Base-by-base conservation (phyloP, 305 asterid genomes). In the Euphrasia arctica region DNA sequence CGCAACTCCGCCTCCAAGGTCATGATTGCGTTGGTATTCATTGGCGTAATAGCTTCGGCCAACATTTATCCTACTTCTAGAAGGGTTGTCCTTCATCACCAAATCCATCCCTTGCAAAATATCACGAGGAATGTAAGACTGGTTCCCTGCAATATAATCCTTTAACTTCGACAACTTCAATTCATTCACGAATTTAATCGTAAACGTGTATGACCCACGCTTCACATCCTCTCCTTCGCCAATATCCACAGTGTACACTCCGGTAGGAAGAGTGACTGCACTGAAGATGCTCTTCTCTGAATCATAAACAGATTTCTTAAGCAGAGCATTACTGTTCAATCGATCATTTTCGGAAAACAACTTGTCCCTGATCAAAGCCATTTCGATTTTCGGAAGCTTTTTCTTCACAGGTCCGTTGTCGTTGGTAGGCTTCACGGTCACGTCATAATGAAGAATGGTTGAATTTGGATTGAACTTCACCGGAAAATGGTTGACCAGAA, bases 231-330 rank as follows among this genome's bases (percentile, higher is more conserved):
- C 94, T 3, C 79, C 87, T 2, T 73, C 80, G 8, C 82, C 25
- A 14, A 82, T 65, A 0, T 67, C 63, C 27, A 85, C 90, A 31
- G 9, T 10, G 50, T 64, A 76, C 45, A 56, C 31, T 22, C 86
- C 89, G n/a, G 71, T 73, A 0, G 81, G 83, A 41, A 89, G 72
- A 62, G 1, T 25, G 15, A 78, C 83, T 5, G 74, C 72, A 52
- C 96, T 89, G 70, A 78, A 86, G 12, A 89, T 71, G 68, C 77
- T 89, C 74, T 82, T 89, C 14, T 81, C 87, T 14, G 91, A 91
- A n/a, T 89, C 96, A 70, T 77, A 86, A 11, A 81, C 82, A 5
- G 79, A 36, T 36, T 36, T 71, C 74, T 42, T 79, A 12, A 62
- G 62, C 1, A 63, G 49, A 47, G 70, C 60, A 7, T 60, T 79